Evolutionary conservation across 495 filamentous ascomycete genomes (phyloP).

Genomic region (Lophium mytilinum): DNA sequence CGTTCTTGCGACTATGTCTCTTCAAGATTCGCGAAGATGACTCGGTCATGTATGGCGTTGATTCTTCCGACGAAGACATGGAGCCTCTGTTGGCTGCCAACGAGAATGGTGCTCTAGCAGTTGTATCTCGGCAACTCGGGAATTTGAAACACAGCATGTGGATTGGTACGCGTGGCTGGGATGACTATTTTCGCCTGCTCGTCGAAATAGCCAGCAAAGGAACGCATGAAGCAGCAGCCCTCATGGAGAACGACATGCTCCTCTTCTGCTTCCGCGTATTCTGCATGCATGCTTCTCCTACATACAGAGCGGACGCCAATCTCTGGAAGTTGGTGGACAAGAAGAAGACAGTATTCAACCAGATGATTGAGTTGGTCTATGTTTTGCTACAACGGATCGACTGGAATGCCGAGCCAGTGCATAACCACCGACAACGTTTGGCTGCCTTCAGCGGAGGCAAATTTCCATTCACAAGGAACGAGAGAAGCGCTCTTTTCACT

Average conservation of each 20-base stretch:
- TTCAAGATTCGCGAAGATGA: constrained; percentile 20
- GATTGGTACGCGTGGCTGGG: constrained; percentile 12
- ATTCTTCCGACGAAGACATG: constrained; percentile 14
- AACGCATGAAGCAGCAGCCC: constrained; percentile 8
- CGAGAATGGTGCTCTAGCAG: constrained; percentile 6
- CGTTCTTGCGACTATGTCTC: constrained; percentile 17
- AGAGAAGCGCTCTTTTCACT: constrained; percentile 3
- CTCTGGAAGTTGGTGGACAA: constrained; percentile 20
- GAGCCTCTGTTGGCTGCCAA: constrained; percentile 2
- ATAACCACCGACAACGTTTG: not conserved
- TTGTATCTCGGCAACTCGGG: not conserved
- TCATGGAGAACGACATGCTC: constrained; percentile 13
- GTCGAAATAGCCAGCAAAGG: constrained; percentile 16
- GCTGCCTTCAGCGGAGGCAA: constrained; percentile 7
- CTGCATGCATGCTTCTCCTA: constrained; percentile 12
- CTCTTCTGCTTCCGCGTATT: constrained; percentile 13
- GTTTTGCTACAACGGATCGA: constrained; percentile 18
- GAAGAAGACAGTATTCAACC: constrained; percentile 10
- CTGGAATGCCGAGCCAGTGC: constrained; percentile 1
- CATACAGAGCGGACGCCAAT: constrained; percentile 4
- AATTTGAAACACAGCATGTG: not conserved
- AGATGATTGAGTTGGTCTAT: constrained; percentile 18
- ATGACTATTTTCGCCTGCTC: constrained; percentile 17
- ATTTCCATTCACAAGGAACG: constrained; percentile 11
- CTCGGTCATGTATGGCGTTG: constrained; percentile 11